Evolutionary conservation across 2,329 filamentous ascomycete genomes (phyloP).

Genomic region (Lasiodiplodia theobromae): DNA sequence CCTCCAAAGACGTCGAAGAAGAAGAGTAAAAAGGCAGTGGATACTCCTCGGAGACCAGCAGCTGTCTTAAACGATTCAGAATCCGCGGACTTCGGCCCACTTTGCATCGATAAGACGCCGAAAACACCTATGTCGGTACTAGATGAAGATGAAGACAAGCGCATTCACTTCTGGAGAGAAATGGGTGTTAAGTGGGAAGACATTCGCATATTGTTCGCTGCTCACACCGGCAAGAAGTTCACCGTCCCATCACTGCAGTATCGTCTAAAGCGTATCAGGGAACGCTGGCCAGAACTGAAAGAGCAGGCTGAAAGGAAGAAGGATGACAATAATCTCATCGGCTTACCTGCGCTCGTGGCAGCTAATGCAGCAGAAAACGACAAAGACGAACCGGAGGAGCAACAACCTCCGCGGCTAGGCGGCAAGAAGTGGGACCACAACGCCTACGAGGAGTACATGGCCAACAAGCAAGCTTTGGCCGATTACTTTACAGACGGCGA

Average conservation of each 20-base stretch:
- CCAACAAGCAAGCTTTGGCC: background rate
- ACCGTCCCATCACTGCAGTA: background rate
- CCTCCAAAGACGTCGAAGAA: background rate
- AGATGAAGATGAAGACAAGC: conserved; percentile 8
- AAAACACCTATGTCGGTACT: background rate
- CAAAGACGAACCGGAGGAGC: background rate
- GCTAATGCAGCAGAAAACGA: background rate
- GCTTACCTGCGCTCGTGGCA: background rate
- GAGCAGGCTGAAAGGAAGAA: background rate
- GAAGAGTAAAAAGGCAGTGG: background rate
- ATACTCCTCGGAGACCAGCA: background rate
- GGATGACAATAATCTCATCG: background rate
- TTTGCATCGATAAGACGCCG: background rate
- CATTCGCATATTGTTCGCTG: background rate
- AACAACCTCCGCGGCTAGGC: background rate
- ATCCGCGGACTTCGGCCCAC: background rate
- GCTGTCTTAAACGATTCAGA: background rate
- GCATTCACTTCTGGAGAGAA: background rate
- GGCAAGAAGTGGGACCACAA: conserved; percentile 16
- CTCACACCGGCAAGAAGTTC: background rate
- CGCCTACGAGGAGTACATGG: background rate
- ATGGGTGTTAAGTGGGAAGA: conserved; percentile 4
- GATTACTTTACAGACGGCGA: conserved; percentile 12
- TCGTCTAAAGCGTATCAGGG: background rate
- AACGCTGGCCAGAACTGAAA: background rate